phyloP scores from a whole-genome alignment of 2,329 filamentous ascomycete species.

The Paraconiothyrium brasiliense region DNA sequence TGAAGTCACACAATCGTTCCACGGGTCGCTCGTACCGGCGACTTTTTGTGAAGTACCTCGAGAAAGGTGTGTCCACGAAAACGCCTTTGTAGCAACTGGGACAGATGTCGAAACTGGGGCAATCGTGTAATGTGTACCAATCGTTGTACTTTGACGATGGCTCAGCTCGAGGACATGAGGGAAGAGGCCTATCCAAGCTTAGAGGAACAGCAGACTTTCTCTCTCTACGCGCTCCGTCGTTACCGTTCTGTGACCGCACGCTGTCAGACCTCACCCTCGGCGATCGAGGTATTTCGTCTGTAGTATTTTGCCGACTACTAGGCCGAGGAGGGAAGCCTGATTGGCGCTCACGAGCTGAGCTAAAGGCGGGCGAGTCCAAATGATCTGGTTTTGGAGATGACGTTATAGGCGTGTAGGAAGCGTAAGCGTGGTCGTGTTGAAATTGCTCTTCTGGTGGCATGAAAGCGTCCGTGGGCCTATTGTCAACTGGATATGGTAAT shows the following conservation, averaged over 20 bases:
- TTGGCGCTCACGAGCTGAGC: slow-evolving; percentile 35
- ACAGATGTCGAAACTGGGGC: slow-evolving; percentile 80
- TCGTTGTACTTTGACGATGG: slow-evolving; percentile 73
- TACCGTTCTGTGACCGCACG: slow-evolving; percentile 35
- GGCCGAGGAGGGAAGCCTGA: slow-evolving; percentile 24
- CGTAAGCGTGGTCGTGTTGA: slow-evolving; percentile 47
- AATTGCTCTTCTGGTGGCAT: slow-evolving; percentile 57
- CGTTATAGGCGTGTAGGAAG: slow-evolving; percentile 25
- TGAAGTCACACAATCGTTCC: slow-evolving; percentile 79
- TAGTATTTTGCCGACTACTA: slow-evolving; percentile 21
- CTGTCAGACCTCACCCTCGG: slow-evolving; percentile 39
- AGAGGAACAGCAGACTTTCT: slow-evolving; percentile 22
- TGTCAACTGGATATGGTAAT: slow-evolving; percentile 59
- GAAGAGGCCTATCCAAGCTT: slow-evolving; percentile 38
- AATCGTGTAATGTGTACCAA: slow-evolving; percentile 80
- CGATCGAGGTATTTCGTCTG: slow-evolving; percentile 34
- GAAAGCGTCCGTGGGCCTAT: slow-evolving; percentile 43
- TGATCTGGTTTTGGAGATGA: slow-evolving; percentile 33
- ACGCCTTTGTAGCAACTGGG: slow-evolving; percentile 78
- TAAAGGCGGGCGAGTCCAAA: slow-evolving; percentile 33
- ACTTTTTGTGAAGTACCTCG: slow-evolving; percentile 71
- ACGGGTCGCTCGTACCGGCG: slow-evolving; percentile 66
- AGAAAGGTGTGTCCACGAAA: slow-evolving; percentile 74
- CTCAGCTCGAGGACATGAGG: slow-evolving; percentile 74
- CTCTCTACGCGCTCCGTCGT: slow-evolving; percentile 34